Percentiles rank a stretch among this genome's conserved stretches.
phyloP scores from a whole-genome alignment of 2,329 filamentous ascomycete species.

The Dendrostoma leiphaemia region DNA sequence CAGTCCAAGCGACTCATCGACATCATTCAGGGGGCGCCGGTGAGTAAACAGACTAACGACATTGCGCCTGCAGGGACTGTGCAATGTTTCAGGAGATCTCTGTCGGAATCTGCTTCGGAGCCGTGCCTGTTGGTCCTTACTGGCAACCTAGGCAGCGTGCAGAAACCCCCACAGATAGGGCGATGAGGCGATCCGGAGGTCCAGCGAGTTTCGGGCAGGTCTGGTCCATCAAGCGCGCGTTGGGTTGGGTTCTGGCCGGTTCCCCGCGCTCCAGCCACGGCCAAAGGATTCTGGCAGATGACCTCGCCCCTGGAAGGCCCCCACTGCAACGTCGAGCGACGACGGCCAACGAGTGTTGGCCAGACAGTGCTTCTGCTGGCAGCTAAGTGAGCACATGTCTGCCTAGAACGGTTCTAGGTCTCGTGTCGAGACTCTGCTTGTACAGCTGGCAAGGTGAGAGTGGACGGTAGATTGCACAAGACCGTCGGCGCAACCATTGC shows the following conservation, averaged over 20 bases:
- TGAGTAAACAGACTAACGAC: not conserved
- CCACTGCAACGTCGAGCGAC: conserved; percentile 9
- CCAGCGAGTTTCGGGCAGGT: conserved; percentile 14
- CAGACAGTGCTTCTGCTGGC: conserved; percentile 8
- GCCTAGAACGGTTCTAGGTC: conserved; percentile 3
- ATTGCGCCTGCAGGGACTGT: not conserved
- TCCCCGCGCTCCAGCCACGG: conserved; percentile 14
- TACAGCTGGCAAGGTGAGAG: conserved; percentile 9
- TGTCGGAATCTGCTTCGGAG: not conserved
- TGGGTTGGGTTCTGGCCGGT: not conserved
- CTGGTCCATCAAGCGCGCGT: not conserved
- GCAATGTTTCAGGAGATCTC: not conserved
- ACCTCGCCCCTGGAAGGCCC: conserved; percentile 10
- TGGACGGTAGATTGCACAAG: not conserved
- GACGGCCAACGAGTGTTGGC: conserved; percentile 7
- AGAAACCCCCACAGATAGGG: conserved; percentile 1
- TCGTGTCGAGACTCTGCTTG: not conserved
- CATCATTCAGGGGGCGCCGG: not conserved
- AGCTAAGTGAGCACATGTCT: conserved; percentile 14
- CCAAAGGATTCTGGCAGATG: conserved; percentile 17
- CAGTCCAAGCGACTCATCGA: not conserved
- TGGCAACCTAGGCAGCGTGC: too few relatives aligned
- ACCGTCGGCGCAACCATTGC: not conserved
- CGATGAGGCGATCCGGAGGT: not conserved
- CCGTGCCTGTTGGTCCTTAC: too few relatives aligned